These are phyloP conservation scores for Colletotrichum zoysiae DNA, from an alignment of 2,329 filamentous ascomycete species.

Conservation along the genomic window DNA sequence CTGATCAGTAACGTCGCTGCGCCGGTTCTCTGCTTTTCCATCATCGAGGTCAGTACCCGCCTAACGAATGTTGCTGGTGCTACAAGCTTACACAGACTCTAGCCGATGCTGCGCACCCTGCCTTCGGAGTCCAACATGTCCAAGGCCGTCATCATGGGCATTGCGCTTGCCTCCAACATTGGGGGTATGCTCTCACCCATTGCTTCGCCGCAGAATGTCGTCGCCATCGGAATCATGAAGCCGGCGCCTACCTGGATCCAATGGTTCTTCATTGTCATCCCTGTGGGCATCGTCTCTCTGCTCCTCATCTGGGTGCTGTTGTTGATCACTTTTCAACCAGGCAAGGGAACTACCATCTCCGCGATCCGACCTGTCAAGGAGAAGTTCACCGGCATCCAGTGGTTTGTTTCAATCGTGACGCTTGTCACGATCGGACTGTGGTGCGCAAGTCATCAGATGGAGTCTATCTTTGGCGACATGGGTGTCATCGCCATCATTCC, in stretches of 20 bases:
- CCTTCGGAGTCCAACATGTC: slow-evolving; percentile 92
- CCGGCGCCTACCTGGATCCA: slow-evolving; percentile 92
- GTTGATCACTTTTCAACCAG: slow-evolving; percentile 86
- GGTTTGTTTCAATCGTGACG: slow-evolving; percentile 90
- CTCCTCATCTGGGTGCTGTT: slow-evolving; percentile 90
- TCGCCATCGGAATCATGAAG: slow-evolving; percentile 95
- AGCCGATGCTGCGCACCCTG: slow-evolving; percentile 94
- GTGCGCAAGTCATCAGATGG: slow-evolving; percentile 92
- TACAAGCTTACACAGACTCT: slow-evolving; percentile 37
- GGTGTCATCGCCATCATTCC: slow-evolving; percentile 97
- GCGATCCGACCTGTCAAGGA: slow-evolving; percentile 93
- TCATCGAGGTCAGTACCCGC: slow-evolving; percentile 79
- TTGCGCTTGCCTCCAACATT: slow-evolving; percentile 94
- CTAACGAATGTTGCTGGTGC: not conserved
- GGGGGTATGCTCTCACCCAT: slow-evolving; percentile 97
- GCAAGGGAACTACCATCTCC: slow-evolving; percentile 87
- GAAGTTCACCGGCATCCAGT: slow-evolving; percentile 88
- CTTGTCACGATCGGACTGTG: slow-evolving; percentile 88
- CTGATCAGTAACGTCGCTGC: slow-evolving; percentile 99
- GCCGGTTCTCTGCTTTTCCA: slow-evolving; percentile 95
- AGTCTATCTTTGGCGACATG: slow-evolving; percentile 94
- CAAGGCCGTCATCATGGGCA: slow-evolving; percentile 94
- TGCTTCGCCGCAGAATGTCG: slow-evolving; percentile 96
- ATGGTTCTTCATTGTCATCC: slow-evolving; percentile 97
- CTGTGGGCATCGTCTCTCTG: slow-evolving; percentile 91